These are phyloP conservation scores for Russula abietina DNA, from an alignment of 768 basidiomycete species.

Conservation along the genomic window DNA sequence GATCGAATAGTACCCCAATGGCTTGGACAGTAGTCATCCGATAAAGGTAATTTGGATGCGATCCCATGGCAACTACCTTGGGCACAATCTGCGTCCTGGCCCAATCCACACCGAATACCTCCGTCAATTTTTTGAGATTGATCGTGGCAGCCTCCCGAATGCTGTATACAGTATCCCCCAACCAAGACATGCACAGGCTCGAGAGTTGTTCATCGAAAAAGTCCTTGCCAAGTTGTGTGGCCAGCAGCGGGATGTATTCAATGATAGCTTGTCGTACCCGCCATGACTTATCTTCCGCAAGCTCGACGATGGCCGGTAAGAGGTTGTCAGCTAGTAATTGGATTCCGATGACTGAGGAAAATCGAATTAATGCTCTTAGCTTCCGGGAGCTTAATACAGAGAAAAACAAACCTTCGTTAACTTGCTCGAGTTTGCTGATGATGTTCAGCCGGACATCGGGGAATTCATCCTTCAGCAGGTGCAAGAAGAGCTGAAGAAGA, in stretches of 20 bases:
- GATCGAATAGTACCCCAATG: constrained; percentile 67
- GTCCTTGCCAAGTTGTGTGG: constrained; percentile 91
- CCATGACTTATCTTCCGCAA: constrained; percentile 99
- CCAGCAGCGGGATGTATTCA: constrained; percentile 98
- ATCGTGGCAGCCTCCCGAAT: constrained; percentile 98
- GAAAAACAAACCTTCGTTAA: constrained; percentile 66
- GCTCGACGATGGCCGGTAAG: constrained; percentile 93
- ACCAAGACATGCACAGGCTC: constrained; percentile 97
- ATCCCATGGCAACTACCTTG: constrained; percentile 94
- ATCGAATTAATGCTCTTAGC: constrained; percentile 12
- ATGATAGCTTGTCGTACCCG: constrained; percentile 99
- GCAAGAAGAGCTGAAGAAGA: constrained; percentile 92
- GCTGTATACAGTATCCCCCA: constrained; percentile 96
- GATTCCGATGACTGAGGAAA: constrained; percentile 84
- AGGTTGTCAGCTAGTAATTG: constrained; percentile 91
- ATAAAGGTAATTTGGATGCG: constrained; percentile 94
- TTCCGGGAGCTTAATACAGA: background rate
- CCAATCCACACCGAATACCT: constrained; percentile 99
- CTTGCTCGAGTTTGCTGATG: constrained; percentile 96
- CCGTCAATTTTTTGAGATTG: constrained; percentile 94
- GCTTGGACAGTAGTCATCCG: constrained; percentile 99
- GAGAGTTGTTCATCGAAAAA: constrained; percentile 98
- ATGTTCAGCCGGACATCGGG: constrained; percentile 96
- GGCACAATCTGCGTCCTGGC: constrained; percentile 90
- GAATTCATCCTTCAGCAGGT: constrained; percentile 96